These are phyloP conservation scores for Fusarium chlamydosporum DNA, from an alignment of 2,329 filamentous ascomycete species.

Conservation along the genomic window DNA sequence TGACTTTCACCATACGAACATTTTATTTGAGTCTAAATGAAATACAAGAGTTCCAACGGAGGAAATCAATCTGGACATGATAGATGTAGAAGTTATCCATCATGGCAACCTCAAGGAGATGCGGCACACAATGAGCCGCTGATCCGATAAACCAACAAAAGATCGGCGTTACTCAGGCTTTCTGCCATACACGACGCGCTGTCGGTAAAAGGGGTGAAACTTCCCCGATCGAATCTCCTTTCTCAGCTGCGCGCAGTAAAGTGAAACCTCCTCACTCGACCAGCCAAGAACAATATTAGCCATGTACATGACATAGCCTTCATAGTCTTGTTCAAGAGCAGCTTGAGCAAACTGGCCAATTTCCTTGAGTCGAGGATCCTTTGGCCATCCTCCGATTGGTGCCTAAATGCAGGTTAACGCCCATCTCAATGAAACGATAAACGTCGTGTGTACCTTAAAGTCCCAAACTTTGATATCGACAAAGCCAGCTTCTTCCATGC, in stretches of 20 bases:
- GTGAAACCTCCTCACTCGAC: conserved; percentile 53
- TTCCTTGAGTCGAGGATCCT: conserved; percentile 29
- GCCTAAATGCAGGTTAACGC: conserved; percentile 18
- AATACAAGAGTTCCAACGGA: too few species aligned
- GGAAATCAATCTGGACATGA: rapidly evolving
- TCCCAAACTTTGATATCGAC: conserved; percentile 42
- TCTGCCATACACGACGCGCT: conserved; percentile 50
- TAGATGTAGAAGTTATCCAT: not conserved
- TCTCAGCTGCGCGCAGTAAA: conserved; percentile 55
- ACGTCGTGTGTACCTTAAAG: conserved; percentile 14
- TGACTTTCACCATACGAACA: not conserved
- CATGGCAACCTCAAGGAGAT: not conserved
- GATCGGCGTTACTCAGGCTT: conserved; percentile 33
- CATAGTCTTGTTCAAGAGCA: conserved; percentile 56
- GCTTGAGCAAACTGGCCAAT: conserved; percentile 51
- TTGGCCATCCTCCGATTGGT: conserved; percentile 42
- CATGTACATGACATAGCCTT: conserved; percentile 55
- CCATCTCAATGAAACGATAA: rapidly evolving
- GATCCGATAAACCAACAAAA: not conserved
- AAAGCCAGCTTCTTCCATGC: conserved; percentile 45
- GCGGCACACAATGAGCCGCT: not conserved
- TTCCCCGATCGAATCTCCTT: conserved; percentile 52
- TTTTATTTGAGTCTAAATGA: not conserved
- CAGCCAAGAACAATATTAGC: conserved; percentile 56
- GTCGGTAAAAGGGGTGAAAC: conserved; percentile 51